Evolutionary conservation across 23 red algal species (phyloP), one percentile per base, ranked within the genome.

Genomic region (Gracilariopsis chorda): DNA sequence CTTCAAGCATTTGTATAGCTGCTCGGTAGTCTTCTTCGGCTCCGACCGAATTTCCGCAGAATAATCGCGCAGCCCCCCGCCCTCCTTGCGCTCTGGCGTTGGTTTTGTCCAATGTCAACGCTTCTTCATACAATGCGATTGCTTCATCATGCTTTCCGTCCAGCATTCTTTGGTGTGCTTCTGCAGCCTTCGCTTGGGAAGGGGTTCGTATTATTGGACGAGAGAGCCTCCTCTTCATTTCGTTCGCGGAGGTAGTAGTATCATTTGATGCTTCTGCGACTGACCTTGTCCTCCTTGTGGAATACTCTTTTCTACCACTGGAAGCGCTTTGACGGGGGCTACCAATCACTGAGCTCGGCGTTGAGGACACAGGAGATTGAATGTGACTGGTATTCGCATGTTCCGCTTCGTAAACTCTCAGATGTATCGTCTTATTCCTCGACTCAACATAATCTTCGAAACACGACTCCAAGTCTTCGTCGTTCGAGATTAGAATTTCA

Each of bases 401-500:
- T 19, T 80, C 57, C 25, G 51, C 48, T 52, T 74, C 84, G 51
- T 55, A 62, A 33, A 94, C 91, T 40, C 24, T 77, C 8, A 94
- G 56, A 28, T 60, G 36, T 33, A 86, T 62, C 20, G 82, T 94
- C 48, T 69, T 86, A 73, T 52, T 77, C 41, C 73, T 56, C 69
- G 48, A 48, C 16, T 87, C 81, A 3, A 71, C 21, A 32, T 59
- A 77, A 27, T 86, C 91, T 52, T 86, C 82, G 63, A 87, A 94
- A 44, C 91, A 94, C 12, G 80, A 84, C 39, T 49, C 80, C n/a
- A 94, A 57, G 59, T 94, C 91, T 11, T 94, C 91, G 80, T 94
- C 91, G 46, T 86, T 86, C 35, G 67, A 74, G 33, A 94, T 62
- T 36, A 94, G 56, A 44, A 94, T 80, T 33, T 73, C 79, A 87